Percentiles rank a stretch among this genome's conserved stretches.
phyloP scores from a whole-genome alignment of 1,139 yeast species.

The Wickerhamiella infanticola region DNA sequence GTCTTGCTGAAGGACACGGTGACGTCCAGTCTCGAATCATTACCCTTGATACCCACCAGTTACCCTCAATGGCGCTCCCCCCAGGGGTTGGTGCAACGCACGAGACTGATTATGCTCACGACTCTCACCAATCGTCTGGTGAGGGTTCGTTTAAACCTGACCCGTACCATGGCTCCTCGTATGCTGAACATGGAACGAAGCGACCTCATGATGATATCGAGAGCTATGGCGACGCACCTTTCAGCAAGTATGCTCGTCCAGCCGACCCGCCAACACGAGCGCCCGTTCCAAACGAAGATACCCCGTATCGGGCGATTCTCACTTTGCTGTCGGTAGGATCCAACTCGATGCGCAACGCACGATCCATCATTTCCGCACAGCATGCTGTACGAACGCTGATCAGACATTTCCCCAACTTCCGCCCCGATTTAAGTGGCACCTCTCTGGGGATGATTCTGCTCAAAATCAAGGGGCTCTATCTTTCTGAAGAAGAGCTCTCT shows the following conservation, averaged over 20 bases:
- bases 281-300: not conserved
- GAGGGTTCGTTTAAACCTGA: not conserved
- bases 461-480: not conserved
- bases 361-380: not conserved
- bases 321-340: not conserved
- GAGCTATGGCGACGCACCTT: not conserved
- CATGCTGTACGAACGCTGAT: not conserved
- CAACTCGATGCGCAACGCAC: not conserved
- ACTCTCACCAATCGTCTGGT: not conserved
- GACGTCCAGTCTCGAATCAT: not conserved
- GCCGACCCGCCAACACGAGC: not conserved
- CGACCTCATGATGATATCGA: not conserved
- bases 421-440: not conserved
- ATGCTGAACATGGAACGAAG: not conserved
- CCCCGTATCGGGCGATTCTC: not conserved
- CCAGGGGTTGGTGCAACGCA: not conserved
- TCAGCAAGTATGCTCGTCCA: not conserved
- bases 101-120: not conserved
- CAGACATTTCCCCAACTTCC: not conserved
- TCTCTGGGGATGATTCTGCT: not conserved
- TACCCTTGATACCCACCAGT: not conserved
- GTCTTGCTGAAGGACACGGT: not conserved
- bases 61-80: not conserved
- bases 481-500: not conserved
- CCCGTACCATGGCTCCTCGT: not conserved